Evolutionary conservation across 257 asterid genomes (phyloP).

Genomic region (Nicotiana attenuata): DNA sequence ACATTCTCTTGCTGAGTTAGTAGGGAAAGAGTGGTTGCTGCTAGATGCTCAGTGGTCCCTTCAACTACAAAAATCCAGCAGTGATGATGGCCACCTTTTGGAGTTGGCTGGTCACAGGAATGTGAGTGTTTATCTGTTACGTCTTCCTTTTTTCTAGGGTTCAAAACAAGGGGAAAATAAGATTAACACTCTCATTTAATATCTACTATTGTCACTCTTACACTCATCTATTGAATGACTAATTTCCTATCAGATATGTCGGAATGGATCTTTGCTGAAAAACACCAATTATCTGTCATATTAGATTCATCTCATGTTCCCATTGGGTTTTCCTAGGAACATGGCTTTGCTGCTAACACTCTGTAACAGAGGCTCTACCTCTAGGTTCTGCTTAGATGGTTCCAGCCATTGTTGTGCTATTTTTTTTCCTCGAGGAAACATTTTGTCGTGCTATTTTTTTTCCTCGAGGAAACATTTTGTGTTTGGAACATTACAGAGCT

Average conservation of each 20-base stretch:
- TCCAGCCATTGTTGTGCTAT: background rate
- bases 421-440: background rate
- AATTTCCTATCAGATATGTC: background rate
- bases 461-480: background rate
- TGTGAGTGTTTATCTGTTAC: slow-evolving; percentile 39
- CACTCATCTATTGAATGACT: background rate
- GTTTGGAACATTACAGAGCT: background rate
- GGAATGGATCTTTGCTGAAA: background rate
- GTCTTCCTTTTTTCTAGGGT: background rate
- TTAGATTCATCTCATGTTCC: background rate
- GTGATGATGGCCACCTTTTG: slow-evolving; percentile 59
- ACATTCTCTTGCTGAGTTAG: slow-evolving; percentile 54
- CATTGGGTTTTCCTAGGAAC: background rate
- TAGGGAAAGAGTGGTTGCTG: slow-evolving; percentile 59
- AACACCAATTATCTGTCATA: background rate
- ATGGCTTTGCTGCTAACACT: background rate
- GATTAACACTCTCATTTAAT: background rate
- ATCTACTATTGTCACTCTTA: background rate
- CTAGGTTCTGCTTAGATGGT: background rate
- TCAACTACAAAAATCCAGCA: slow-evolving; percentile 36
- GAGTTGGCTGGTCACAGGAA: slow-evolving; percentile 67
- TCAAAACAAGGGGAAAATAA: background rate
- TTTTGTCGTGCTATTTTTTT: background rate
- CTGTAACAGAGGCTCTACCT: background rate
- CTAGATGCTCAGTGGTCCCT: slow-evolving; percentile 70